phyloP scores from a whole-genome alignment of 768 basidiomycete genomes.

The Tulasnella sp. region DNA sequence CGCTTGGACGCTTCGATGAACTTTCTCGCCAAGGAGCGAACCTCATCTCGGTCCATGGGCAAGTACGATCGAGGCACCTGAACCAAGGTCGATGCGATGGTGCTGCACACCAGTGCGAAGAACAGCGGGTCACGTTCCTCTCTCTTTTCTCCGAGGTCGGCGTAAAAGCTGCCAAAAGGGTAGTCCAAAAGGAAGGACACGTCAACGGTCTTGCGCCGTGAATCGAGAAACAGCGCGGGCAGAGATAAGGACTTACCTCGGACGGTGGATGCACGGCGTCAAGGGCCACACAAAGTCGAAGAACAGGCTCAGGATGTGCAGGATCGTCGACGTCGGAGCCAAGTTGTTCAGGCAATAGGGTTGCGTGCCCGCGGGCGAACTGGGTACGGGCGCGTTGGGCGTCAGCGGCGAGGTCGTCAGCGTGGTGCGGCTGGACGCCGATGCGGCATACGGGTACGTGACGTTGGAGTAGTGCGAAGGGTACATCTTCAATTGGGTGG shows the following conservation, averaged over 20 bases:
- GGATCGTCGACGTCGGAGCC: constrained; percentile 13
- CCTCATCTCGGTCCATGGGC: constrained; percentile 74
- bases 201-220: too few species aligned
- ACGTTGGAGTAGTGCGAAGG: not conserved
- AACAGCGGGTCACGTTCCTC: constrained; percentile 91
- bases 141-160: constrained; percentile 71
- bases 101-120: constrained; percentile 85
- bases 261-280: constrained; percentile 23
- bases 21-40: constrained; percentile 72
- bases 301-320: constrained; percentile 21
- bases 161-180: constrained; percentile 61
- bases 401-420: constrained; percentile 6
- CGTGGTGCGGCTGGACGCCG: not conserved
- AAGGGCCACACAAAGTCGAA: constrained; percentile 22
- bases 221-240: too few species aligned
- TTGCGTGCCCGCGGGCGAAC: not conserved
- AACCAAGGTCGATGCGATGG: constrained; percentile 81
- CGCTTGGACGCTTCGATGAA: too few species aligned
- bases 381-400: not conserved
- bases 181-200: not conserved
- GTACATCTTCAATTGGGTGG: not conserved
- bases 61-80: constrained; percentile 79
- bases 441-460: not conserved
- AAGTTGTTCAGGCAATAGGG: not conserved
- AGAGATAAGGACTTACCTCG: constrained; percentile 7